Evolutionary conservation across 2,329 filamentous ascomycete species (phyloP).

Genomic region (Aspergillus novofumigatus): DNA sequence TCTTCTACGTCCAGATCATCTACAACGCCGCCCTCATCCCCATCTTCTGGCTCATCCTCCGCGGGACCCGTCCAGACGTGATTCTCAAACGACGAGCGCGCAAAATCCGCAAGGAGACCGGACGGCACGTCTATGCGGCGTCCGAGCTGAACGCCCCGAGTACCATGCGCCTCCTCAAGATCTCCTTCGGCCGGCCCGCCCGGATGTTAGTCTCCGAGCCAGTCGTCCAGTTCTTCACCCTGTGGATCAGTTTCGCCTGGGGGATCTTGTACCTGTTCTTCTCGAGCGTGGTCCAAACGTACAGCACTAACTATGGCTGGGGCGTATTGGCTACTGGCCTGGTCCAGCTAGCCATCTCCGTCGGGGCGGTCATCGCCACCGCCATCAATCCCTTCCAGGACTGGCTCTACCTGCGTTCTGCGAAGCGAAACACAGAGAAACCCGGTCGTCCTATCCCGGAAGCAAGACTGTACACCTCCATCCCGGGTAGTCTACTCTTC

Average conservation of each 20-base stretch:
- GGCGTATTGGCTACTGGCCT: conserved; percentile 32
- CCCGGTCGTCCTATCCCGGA: conserved; percentile 42
- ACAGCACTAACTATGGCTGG: conserved; percentile 36
- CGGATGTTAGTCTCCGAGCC: conserved; percentile 41
- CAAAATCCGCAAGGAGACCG: conserved; percentile 35
- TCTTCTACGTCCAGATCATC: conserved; percentile 44
- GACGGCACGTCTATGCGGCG: conserved; percentile 20
- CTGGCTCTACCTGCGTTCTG: conserved; percentile 23
- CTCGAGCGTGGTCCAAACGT: conserved; percentile 38
- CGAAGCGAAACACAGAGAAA: conserved; percentile 26
- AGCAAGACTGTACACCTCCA: conserved; percentile 40
- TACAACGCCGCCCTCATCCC: conserved; percentile 41
- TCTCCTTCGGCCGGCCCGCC: conserved; percentile 39
- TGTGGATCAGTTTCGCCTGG: conserved; percentile 45
- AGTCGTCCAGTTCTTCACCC: conserved; percentile 41
- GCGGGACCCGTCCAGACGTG: conserved; percentile 41
- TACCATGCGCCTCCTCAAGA: conserved; percentile 27
- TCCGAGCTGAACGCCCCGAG: conserved; percentile 21
- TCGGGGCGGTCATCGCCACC: conserved; percentile 41
- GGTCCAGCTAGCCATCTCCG: conserved; percentile 41
- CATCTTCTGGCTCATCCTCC: conserved; percentile 38
- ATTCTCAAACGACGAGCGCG: conserved; percentile 38
- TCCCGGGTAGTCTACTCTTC: conserved; percentile 38
- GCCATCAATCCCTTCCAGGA: conserved; percentile 39
- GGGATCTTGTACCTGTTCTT: conserved; percentile 44